A percentile compares a stretch with the other conserved stretches of the same genome.
phyloP scores from a whole-genome alignment of 2,329 filamentous ascomycete species.

The Diaporthe sp. region DNA sequence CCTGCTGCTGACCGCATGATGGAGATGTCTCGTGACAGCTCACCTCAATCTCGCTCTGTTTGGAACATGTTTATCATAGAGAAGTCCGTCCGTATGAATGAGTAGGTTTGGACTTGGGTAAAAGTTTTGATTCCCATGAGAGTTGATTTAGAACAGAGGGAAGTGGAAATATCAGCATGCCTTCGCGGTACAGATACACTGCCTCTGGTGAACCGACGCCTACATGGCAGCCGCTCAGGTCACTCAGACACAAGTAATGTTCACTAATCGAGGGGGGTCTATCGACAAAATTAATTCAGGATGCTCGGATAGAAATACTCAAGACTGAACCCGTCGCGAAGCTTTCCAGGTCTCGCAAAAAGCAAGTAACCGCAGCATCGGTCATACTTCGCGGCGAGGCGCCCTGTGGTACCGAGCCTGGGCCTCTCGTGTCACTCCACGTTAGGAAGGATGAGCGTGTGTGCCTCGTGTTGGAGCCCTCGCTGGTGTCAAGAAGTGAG shows the following conservation, averaged over 20 bases:
- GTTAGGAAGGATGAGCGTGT: too few relatives aligned
- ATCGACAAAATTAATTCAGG: not conserved
- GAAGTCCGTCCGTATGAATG: not conserved
- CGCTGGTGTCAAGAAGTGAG: not conserved
- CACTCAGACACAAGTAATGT: not conserved
- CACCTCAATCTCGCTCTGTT: not conserved
- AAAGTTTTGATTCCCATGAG: not conserved
- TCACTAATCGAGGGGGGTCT: not conserved
- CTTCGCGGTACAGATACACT: not conserved
- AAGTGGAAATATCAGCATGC: not conserved
- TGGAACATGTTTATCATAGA: not conserved
- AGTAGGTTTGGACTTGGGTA: not conserved
- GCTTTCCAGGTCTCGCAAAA: too few relatives aligned
- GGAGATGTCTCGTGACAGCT: not conserved
- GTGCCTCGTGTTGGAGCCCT: not conserved
- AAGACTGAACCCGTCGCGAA: not conserved
- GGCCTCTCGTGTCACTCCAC: not conserved
- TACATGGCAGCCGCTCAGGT: not conserved
- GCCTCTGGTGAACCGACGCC: not conserved
- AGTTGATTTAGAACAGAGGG: not conserved
- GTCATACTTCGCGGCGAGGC: too few relatives aligned
- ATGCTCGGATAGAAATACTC: not conserved
- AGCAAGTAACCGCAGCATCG: too few relatives aligned
- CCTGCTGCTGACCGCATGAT: constrained; percentile 19
- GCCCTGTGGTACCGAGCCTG: not conserved